phyloP scores from a whole-genome alignment of 768 basidiomycete genomes.

The Hygrocybe coccinea region DNA sequence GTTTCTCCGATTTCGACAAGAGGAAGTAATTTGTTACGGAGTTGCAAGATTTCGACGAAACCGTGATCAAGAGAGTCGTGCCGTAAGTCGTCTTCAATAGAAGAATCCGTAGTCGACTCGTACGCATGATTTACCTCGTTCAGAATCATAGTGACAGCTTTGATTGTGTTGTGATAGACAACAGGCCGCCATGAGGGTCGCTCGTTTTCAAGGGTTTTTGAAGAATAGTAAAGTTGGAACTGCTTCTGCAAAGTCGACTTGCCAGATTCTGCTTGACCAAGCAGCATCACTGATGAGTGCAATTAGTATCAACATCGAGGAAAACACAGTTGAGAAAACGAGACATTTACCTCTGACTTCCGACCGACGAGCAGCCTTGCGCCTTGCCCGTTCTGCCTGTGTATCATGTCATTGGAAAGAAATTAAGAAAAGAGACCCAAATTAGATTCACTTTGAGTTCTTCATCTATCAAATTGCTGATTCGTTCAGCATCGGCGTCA shows the following conservation, averaged over 20 bases:
- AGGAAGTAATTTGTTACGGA: conserved; percentile 56
- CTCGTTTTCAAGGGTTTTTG: conserved; percentile 62
- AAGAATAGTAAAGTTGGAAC: conserved; percentile 77
- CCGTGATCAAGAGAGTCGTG: conserved; percentile 14
- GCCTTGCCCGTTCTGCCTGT: conserved; percentile 47
- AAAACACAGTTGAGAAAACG: not conserved
- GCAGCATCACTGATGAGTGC: conserved; percentile 52
- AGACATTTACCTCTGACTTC: conserved; percentile 50
- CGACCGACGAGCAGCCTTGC: conserved; percentile 41
- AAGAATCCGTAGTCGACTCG: conserved; percentile 52
- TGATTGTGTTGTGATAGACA: conserved; percentile 81
- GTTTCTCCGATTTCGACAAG: conserved; percentile 63
- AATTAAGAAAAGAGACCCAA: not conserved
- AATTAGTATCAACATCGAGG: not conserved
- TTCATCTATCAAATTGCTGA: conserved; percentile 53
- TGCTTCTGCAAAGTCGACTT: conserved; percentile 85
- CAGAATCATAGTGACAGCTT: conserved; percentile 69
- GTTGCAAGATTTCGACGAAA: conserved; percentile 41
- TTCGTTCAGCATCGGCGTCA: conserved; percentile 39
- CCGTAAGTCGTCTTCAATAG: conserved; percentile 18
- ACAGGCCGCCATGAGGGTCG: conserved; percentile 74
- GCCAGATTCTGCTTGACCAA: conserved; percentile 57
- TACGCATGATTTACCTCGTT: conserved; percentile 36
- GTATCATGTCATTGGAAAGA: not conserved
- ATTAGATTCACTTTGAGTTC: conserved; percentile 43